Base-by-base conservation (phyloP, 139 green algal genomes). In the Chlamydomonas incerta region DNA sequence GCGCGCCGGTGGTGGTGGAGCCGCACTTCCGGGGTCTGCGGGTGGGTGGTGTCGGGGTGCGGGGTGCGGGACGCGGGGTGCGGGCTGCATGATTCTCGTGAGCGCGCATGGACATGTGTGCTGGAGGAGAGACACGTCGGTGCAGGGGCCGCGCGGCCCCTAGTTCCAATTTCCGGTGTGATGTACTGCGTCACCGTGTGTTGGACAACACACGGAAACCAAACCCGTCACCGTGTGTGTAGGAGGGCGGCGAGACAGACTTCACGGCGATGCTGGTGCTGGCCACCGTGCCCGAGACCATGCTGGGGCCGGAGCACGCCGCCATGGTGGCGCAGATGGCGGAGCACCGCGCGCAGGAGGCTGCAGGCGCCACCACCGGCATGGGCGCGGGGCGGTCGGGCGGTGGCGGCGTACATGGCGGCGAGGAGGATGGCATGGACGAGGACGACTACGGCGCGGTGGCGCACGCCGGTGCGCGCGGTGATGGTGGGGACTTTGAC, bases 221-320 rank as follows among this genome's bases (percentile, higher is more conserved):
- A n/a, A n/a, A n/a, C n/a, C n/a, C n/a, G n/a, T n/a, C n/a, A n/a
- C n/a, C n/a, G n/a, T n/a, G n/a, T 50, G 41, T 33, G 50, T 41
- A 80, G 81, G 70, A 87, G 29, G 81, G 81, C 58, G n/a, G 90
- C 82, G 91, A 91, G 24, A 57, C 89, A 26, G 82, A 94, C 41
- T 91, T 91, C 57, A 86, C 90, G 28, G 94, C 91, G 3, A 89
- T 94, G 90, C 87, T 96, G 34, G 90, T 96, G n/a, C 87, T 96
- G 69, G 89, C 92, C n/a, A 95, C 93, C 5, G 77, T 85, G 5
- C 52, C 52, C 0, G 80, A 85, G 21, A 60, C 80, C 15, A 50
- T 70, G 67, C 80, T 85, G 50, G 50, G 33, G 17, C 67, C 80
- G 2, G 80, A 65, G 29, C 17, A 65, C 29, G 5, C 37, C 9